Conservation (phyloP, 805 yeast genomes). For the Yarrowia alimentaria region DNA sequence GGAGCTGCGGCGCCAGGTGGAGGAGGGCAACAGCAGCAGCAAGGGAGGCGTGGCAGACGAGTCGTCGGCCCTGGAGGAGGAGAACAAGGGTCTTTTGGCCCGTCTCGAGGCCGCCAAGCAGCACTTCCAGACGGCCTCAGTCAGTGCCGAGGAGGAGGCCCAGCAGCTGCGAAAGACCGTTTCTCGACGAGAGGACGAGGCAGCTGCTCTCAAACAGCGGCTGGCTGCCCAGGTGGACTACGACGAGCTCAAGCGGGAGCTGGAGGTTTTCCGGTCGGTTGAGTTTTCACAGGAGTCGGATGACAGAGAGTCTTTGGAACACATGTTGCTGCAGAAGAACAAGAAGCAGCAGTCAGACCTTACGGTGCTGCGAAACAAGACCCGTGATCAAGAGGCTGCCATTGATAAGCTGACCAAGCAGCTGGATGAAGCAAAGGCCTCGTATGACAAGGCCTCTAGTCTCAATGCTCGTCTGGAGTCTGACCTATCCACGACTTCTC, state of each 20-base stretch:
- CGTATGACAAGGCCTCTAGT: constrained; percentile 30
- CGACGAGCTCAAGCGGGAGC: constrained; percentile 74
- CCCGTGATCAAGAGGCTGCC: constrained; percentile 47
- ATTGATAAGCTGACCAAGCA: constrained; percentile 44
- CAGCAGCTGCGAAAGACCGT: constrained; percentile 9
- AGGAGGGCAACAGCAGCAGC: no score
- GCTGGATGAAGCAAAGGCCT: background rate
- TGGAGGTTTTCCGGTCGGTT: constrained; percentile 67
- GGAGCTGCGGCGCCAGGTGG: constrained; percentile 64
- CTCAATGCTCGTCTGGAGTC: constrained; percentile 66
- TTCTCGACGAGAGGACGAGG: constrained; percentile 43
- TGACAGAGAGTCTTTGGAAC: constrained; percentile 45
- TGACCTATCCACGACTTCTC: constrained; percentile 55
- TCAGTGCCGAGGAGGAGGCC: constrained; percentile 39
- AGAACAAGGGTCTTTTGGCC: constrained; percentile 62
- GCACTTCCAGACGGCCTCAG: constrained; percentile 33
- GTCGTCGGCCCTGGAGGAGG: constrained; percentile 43
- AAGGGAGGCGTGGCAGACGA: constrained; percentile 10
- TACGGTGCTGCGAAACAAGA: constrained; percentile 61
- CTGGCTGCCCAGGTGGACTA: constrained; percentile 62
- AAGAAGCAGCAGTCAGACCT: constrained; percentile 69
- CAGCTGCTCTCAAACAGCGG: constrained; percentile 50
- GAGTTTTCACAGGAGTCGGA: constrained; percentile 52
- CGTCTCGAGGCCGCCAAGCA: constrained; percentile 51
- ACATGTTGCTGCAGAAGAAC: constrained; percentile 66